These are phyloP conservation scores for Hericium alpestre DNA, from an alignment of 768 basidiomycete species.

Conservation along the genomic window DNA sequence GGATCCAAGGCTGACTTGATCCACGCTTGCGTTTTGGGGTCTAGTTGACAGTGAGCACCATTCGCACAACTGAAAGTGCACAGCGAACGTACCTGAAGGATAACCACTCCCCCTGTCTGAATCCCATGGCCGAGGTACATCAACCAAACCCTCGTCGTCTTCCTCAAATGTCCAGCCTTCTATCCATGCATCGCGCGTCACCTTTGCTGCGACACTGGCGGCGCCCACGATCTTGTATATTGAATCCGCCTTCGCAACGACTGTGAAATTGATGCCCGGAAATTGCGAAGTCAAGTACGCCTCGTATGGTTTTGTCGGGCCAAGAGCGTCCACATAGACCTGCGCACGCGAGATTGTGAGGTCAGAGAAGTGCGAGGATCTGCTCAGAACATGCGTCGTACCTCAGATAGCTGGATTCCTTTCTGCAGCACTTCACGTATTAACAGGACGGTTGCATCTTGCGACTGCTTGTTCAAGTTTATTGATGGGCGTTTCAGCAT, in stretches of 20 bases:
- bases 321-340: slow-evolving; percentile 94
- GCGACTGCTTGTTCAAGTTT: slow-evolving; percentile 81
- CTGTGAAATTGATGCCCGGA: slow-evolving; percentile 79
- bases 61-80: not conserved
- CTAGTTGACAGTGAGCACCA: slow-evolving; percentile 26
- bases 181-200: slow-evolving; percentile 85
- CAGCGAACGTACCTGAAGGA: slow-evolving; percentile 55
- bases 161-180: slow-evolving; percentile 81
- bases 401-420: slow-evolving; percentile 74
- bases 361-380: not conserved
- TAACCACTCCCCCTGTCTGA: slow-evolving; percentile 71
- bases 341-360: slow-evolving; percentile 18
- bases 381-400: slow-evolving; percentile 47
- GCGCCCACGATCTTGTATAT: slow-evolving; percentile 95
- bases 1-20: slow-evolving; percentile 65
- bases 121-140: slow-evolving; percentile 18
- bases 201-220: slow-evolving; percentile 96
- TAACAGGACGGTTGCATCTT: slow-evolving; percentile 83
- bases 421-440: slow-evolving; percentile 74
- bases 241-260: slow-evolving; percentile 85
- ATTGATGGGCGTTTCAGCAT: slow-evolving; percentile 80
- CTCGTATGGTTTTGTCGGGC: slow-evolving; percentile 78
- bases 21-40: slow-evolving; percentile 90
- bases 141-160: slow-evolving; percentile 13
- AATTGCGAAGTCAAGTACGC: slow-evolving; percentile 71